Evolutionary conservation across 2,329 filamentous ascomycete species (phyloP).

Genomic region (Botrytis porri): DNA sequence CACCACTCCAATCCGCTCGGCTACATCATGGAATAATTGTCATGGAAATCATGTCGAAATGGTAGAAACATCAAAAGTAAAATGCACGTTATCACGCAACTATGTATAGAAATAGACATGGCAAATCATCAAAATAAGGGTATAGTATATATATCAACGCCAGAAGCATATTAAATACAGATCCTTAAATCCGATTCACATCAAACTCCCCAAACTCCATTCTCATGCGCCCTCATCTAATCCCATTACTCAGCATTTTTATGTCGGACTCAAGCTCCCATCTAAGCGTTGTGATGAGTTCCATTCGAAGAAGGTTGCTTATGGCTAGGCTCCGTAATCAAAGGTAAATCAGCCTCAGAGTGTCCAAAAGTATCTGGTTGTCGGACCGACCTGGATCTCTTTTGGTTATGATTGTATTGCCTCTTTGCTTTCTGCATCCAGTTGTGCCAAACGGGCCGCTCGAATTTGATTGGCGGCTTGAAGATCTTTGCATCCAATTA

Average conservation of each 20-base stretch:
- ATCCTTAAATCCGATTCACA: background rate
- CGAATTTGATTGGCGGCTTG: background rate
- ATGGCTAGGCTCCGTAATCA: background rate
- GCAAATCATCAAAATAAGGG: background rate
- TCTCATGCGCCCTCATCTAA: background rate
- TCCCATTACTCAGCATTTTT: background rate
- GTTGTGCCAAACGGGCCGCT: background rate
- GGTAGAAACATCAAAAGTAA: background rate
- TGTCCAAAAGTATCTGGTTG: conserved; percentile 4
- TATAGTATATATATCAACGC: background rate
- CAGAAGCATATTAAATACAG: background rate
- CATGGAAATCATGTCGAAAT: background rate
- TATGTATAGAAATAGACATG: background rate
- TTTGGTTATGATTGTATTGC: background rate
- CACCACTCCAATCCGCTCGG: no score
- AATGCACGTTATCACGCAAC: background rate
- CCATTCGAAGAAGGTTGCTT: background rate
- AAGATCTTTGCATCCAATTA: conserved; percentile 6
- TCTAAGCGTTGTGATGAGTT: background rate
- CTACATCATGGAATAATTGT: background rate
- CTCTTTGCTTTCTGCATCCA: conserved; percentile 13
- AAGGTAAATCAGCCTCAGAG: background rate
- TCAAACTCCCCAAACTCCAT: background rate
- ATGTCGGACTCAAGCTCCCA: background rate
- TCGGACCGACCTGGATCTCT: background rate